Evolutionary conservation across 2,329 filamentous ascomycete genomes (phyloP).

Genomic region (Fusarium sarcochroum): DNA sequence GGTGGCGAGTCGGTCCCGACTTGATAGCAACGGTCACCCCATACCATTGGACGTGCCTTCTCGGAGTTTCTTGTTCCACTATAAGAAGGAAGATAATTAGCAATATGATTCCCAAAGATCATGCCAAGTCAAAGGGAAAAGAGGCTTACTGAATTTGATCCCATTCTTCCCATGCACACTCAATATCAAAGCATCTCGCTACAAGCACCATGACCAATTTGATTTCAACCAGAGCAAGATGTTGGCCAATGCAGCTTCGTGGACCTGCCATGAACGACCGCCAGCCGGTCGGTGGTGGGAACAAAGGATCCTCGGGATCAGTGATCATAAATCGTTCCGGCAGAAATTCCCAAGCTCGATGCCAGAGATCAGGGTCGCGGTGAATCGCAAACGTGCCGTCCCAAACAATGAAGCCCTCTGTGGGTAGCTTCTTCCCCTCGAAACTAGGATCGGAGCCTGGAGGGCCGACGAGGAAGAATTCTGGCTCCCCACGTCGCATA

Average conservation of each 20-base stretch:
- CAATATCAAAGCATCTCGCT: conserved; percentile 38
- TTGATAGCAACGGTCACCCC: conserved; percentile 53
- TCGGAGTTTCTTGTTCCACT: conserved; percentile 1
- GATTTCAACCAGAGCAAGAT: conserved; percentile 63
- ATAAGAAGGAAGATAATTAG: background rate
- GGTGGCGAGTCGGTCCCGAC: conserved; percentile 54
- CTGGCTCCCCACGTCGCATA: conserved; percentile 32
- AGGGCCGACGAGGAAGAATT: conserved; percentile 49
- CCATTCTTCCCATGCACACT: conserved; percentile 41
- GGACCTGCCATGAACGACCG: conserved; percentile 67
- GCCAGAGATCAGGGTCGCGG: conserved; percentile 32
- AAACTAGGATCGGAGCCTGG: conserved; percentile 26
- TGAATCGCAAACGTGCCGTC: conserved; percentile 36
- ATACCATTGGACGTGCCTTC: conserved; percentile 49
- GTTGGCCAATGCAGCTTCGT: conserved; percentile 69
- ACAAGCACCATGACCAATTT: conserved; percentile 26
- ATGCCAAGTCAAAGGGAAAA: too few relatives aligned
- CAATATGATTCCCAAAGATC: background rate
- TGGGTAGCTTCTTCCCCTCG: conserved; percentile 46
- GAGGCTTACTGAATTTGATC: conserved; percentile 24
- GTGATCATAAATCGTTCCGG: conserved; percentile 41
- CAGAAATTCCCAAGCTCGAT: conserved; percentile 30
- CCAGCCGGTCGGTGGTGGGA: conserved; percentile 58
- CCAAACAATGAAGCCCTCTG: conserved; percentile 45
- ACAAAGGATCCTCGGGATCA: conserved; percentile 32